Conservation (phyloP, 805 yeast genomes). For the Wickerhamia fluorescens region DNA sequence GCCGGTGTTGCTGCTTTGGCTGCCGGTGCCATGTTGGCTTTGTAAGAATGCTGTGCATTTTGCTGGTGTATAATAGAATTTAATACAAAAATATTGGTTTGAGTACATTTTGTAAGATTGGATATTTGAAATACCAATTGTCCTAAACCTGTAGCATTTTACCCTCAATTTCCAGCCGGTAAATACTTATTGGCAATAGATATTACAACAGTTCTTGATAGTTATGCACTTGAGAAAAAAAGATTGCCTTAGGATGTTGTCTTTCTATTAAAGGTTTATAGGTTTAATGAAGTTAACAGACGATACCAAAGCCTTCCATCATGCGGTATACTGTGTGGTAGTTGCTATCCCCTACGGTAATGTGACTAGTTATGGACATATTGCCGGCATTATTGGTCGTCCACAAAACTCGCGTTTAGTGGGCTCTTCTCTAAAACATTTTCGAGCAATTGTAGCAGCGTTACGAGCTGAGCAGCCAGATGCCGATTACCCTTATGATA, state of each 20-base stretch:
- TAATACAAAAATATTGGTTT: too few species aligned
- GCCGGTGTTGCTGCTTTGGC: conserved; percentile 45
- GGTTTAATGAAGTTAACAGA: conserved; percentile 26
- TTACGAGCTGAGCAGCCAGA: conserved; percentile 16
- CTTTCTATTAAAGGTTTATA: too few species aligned
- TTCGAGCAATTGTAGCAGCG: conserved; percentile 13
- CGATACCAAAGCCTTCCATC: conserved; percentile 51
- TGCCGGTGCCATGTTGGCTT: conserved; percentile 39
- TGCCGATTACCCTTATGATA: conserved; percentile 7
- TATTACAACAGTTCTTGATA: too few species aligned
- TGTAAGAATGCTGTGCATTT: too few species aligned
- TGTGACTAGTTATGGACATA: conserved; percentile 71
- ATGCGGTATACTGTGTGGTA: conserved; percentile 51
- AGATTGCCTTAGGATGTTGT: too few species aligned
- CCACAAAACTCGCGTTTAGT: conserved; percentile 72
- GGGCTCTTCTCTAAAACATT: conserved; percentile 59
- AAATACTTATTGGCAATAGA: too few species aligned
- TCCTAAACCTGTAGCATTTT: too few species aligned
- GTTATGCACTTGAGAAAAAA: too few species aligned
- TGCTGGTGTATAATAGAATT: too few species aligned
- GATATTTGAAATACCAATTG: too few species aligned
- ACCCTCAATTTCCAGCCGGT: too few species aligned
- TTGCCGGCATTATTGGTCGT: conserved; percentile 53
- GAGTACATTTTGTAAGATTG: too few species aligned
- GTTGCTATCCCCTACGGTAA: conserved; percentile 51